Conservation (phyloP, 345 rosid genomes). For the Euphorbia peplus region DNA sequence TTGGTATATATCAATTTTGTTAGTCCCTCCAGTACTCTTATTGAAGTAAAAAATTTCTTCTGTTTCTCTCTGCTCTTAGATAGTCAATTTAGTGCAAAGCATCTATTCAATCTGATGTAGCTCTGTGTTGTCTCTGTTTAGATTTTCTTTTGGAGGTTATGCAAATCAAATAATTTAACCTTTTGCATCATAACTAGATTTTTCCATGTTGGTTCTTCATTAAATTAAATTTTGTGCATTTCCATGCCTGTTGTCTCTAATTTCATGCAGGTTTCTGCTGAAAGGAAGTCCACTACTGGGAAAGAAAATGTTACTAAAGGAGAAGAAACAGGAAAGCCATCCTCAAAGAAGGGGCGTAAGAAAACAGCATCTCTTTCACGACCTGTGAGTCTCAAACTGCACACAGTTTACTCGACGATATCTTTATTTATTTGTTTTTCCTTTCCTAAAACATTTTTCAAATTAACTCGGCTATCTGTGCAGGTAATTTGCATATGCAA, state of each 20-base stretch:
- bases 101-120: neutral
- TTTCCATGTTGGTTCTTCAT: neutral
- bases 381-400: conserved; percentile 60
- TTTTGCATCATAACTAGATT: neutral
- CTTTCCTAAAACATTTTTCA: neutral
- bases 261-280: conserved; percentile 63
- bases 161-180: neutral
- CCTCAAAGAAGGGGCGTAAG: conserved; percentile 58
- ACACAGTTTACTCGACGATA: neutral
- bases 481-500: conserved; percentile 86
- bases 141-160: neutral
- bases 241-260: neutral
- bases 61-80: neutral
- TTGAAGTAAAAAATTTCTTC: neutral
- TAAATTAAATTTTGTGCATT: conserved; percentile 8
- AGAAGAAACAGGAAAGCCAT: conserved; percentile 45
- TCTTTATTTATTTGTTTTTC: conserved; percentile 1
- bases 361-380: conserved; percentile 59
- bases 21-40: neutral
- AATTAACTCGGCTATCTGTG: conserved; percentile 13
- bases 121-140: neutral
- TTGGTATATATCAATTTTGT: too few species aligned
- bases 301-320: conserved; percentile 57
- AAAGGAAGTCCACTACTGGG: conserved; percentile 50
- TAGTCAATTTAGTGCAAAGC: conserved; percentile 1